phyloP scores from a whole-genome alignment of 148 eudicot genomes.

The Cornus florida region DNA sequence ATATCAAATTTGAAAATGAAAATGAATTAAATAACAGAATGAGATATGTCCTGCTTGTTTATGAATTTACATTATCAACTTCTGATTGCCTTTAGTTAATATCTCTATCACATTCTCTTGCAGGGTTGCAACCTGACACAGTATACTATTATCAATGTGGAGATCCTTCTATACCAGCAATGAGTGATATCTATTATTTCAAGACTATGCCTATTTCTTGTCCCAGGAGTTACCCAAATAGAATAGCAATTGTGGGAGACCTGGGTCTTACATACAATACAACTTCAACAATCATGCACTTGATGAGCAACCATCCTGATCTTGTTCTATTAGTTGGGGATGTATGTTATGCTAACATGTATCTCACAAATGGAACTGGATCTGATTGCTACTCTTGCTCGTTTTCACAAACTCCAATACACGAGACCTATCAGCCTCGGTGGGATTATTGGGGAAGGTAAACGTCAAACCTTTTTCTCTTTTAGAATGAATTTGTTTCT shows the following conservation, averaged over 20 bases:
- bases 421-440: constrained; percentile 96
- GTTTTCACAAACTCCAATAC: constrained; percentile 82
- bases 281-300: constrained; percentile 69
- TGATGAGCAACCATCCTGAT: constrained; percentile 72
- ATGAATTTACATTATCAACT: neutral
- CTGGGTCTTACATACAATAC: constrained; percentile 88
- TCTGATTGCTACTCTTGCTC: constrained; percentile 91
- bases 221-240: constrained; percentile 61
- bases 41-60: neutral
- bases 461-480: neutral
- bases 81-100: neutral
- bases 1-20: too few species aligned
- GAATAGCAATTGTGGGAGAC: constrained; percentile 84
- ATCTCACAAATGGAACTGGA: constrained; percentile 89
- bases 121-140: constrained; percentile 69
- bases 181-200: constrained; percentile 60
- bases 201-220: constrained; percentile 80
- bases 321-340: constrained; percentile 86
- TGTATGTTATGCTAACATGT: constrained; percentile 81
- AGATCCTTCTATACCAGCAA: constrained; percentile 69
- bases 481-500: too few species aligned
- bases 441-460: constrained; percentile 99
- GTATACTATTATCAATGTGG: constrained; percentile 84
- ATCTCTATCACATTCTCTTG: constrained; percentile 1
- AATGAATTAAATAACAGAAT: too few species aligned